phyloP scores from a whole-genome alignment of 768 basidiomycete genomes.

The Psilocybe sp. region DNA sequence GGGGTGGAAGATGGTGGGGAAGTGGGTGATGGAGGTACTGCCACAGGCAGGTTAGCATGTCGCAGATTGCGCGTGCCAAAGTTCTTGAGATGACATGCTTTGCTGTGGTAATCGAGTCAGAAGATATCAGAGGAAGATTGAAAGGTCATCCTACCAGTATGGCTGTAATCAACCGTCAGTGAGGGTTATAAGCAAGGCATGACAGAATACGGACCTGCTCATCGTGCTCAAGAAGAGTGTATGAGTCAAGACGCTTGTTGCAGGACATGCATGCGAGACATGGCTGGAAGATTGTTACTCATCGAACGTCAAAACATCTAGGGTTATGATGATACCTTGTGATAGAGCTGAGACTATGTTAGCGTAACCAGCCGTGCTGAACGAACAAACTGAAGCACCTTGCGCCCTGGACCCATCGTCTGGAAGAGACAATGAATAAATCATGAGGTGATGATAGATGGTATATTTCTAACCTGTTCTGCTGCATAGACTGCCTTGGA shows the following conservation, averaged over 20 bases:
- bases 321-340: constrained; percentile 49
- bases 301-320: background rate
- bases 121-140: background rate
- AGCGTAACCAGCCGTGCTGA: background rate
- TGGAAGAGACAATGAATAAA: constrained; percentile 25
- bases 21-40: constrained; percentile 22
- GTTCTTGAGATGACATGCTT: constrained; percentile 74
- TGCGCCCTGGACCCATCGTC: constrained; percentile 86
- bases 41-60: constrained; percentile 65
- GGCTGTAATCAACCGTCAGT: constrained; percentile 31
- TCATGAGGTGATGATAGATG: background rate
- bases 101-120: constrained; percentile 42
- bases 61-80: constrained; percentile 78
- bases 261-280: constrained; percentile 80
- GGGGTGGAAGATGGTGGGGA: constrained; percentile 19
- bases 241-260: constrained; percentile 75
- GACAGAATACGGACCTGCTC: constrained; percentile 52
- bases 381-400: constrained; percentile 45
- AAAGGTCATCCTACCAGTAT: constrained; percentile 41
- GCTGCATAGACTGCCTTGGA: constrained; percentile 80
- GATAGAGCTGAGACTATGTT: constrained; percentile 57
- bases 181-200: background rate
- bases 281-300: constrained; percentile 40
- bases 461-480: constrained; percentile 60
- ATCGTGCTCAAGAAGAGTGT: constrained; percentile 78